Base-by-base conservation (phyloP, 2,329 filamentous ascomycete species). In the Aspergillus piperis region DNA sequence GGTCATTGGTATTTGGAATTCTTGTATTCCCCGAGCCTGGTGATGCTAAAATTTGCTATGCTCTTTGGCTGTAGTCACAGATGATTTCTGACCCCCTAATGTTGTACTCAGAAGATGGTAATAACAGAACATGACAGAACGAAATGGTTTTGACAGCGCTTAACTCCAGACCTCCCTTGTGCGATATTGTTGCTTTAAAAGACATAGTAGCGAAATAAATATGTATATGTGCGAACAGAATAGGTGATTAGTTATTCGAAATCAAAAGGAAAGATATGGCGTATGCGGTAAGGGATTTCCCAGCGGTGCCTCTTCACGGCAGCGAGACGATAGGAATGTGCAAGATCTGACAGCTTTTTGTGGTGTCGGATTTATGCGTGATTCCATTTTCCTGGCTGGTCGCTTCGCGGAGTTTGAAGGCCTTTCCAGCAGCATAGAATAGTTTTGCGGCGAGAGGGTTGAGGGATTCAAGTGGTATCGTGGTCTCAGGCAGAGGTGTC, bases 401-500 rank as follows among this genome's bases (percentile, higher is more conserved):
- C 4, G 58, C 54, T 8, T 66, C 56, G 48, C 64, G 64, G 39
- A 61, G 52, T 39, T 56, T 59, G 36, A 64, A 17, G 10, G 56
- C 59, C 50, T 63, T 57, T 17, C 53, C 48, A n/a, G 64, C 44
- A 10, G 55, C 54, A 17, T 55, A 57, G 42, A 61, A 57, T 41
- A 66, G 39, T 53, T 62, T 64, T 5, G 42, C 47, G 41, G 64
- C 58, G 19, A 59, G 58, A 15, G 60, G 56, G 13, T 62, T 64
- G 10, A 61, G 44, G 3, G 58, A 51, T 17, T 64, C 56, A 5
- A 59, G 23, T 19, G 54, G 54, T 7, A 57, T 47, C 30, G 54
- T 54, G 2, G 51, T 49, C 5, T 52, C 52, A 51, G 52, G 25
- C 7, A 48, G 11, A 36, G 51, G 54, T 42, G 48, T 48, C 17